Evolutionary conservation across 2,329 filamentous ascomycete genomes (phyloP), one percentile per base, ranked within the genome.

Genomic region (Parascedosporium putredinis): DNA sequence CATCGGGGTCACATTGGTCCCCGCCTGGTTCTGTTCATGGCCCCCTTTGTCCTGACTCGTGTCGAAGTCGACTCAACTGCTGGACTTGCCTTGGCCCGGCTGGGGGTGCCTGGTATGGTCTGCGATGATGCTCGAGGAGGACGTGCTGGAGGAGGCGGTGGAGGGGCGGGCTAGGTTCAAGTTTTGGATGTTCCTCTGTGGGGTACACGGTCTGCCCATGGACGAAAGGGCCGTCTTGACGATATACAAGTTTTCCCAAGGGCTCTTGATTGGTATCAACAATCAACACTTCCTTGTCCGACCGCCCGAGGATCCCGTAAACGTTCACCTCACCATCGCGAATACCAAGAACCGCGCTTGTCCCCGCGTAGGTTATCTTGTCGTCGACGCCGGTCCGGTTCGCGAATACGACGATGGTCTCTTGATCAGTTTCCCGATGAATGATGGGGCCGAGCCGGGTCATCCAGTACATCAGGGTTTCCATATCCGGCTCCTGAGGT

Each of bases 381-480:
- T 71, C 76, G 55, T 91, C 86, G 1, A 67, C 70, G 0, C 86
- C 87, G 24, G 74, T 76, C 2, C 86, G 73, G 59, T 91, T 91
- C 42, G 79, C 80, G 55, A 88, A 75, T 0, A 90, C 72, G 0
- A 90, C 70, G 33, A 86, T 78, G n/a, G 84, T 73, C 50, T 87
- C 83, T 0, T 78, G 72, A 0, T 70, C 56, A 0, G 54, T 65
- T 2, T 79, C 70, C 0, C 65, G 58, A 9, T 73, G 67, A 20
- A 83, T 78, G 0, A 84, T 49, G 0, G 86, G 86, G 48, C 84
- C 79, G 3, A 91, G 70, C 0, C 86, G 74, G n/a, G 78, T 75
- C 0, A 87, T 68, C 86, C 86, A 91, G 57, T 90, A 90, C 0
- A 78, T 76, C 7, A 91, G 60, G 0, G 84, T 88, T 16, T 86